phyloP scores from a whole-genome alignment of 2,329 filamentous ascomycete species.

The Beauveria sp. region DNA sequence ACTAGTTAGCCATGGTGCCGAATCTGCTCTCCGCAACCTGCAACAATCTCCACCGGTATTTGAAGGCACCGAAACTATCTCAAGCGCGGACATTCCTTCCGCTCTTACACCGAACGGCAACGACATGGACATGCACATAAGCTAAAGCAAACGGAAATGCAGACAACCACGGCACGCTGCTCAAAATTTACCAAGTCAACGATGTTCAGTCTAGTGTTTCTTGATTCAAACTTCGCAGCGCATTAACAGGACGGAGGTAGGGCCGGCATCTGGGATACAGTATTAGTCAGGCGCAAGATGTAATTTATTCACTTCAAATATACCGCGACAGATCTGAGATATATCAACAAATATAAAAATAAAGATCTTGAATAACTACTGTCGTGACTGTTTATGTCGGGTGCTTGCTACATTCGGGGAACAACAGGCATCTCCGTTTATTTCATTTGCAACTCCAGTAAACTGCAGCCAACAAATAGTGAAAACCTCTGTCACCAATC shows the following conservation, averaged over 20 bases:
- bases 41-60: constrained; percentile 49
- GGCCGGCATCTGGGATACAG: not conserved
- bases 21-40: constrained; percentile 50
- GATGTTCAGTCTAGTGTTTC: not conserved
- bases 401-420: no score
- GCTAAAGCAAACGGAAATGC: constrained; percentile 2
- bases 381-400: no score
- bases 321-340: not conserved
- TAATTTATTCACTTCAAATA: not conserved
- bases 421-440: no score
- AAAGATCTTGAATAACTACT: not conserved
- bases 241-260: not conserved
- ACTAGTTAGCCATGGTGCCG: constrained; percentile 49
- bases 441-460: no score
- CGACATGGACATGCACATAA: constrained; percentile 24
- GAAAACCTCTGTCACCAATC: no score
- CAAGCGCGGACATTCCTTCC: constrained; percentile 38
- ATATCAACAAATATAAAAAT: not conserved
- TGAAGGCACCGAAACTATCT: constrained; percentile 44
- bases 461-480: no score
- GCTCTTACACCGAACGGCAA: constrained; percentile 17
- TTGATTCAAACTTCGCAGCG: not conserved
- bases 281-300: constrained; percentile 1
- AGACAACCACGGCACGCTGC: not conserved
- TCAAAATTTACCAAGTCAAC: not conserved